Evolutionary conservation across 805 yeast genomes (phyloP).

Genomic region (Lachancea mirantina): DNA sequence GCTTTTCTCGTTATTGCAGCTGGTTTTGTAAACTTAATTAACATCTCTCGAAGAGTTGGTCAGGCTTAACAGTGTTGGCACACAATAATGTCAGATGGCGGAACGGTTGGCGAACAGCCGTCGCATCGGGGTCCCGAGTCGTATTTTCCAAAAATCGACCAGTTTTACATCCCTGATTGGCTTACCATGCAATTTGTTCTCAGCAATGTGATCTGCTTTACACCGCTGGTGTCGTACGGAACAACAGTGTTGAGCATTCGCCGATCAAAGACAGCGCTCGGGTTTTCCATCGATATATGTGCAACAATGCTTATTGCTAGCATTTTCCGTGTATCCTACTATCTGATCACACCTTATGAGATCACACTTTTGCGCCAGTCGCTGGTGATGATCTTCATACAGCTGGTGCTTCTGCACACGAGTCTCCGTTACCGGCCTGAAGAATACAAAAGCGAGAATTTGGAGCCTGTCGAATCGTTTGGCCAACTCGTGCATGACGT

Average conservation of each 20-base stretch:
- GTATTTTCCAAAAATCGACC: conserved; percentile 34
- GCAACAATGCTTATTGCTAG: conserved; percentile 83
- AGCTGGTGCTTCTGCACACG: conserved; percentile 52
- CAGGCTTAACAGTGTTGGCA: too few relatives aligned
- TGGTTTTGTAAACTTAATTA: too few relatives aligned
- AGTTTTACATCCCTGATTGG: conserved; percentile 44
- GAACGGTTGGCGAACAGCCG: too few relatives aligned
- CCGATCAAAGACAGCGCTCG: conserved; percentile 56
- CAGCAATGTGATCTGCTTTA: conserved; percentile 62
- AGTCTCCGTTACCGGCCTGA: conserved; percentile 53
- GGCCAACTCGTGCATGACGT: conserved; percentile 26
- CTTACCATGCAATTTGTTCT: conserved; percentile 48
- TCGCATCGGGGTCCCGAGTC: conserved; percentile 11
- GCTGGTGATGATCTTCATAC: conserved; percentile 77
- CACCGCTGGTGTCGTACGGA: conserved; percentile 85
- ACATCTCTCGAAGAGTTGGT: too few relatives aligned
- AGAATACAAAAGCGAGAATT: conserved; percentile 34
- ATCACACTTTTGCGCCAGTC: conserved; percentile 72
- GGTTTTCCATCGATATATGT: conserved; percentile 88
- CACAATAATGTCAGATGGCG: too few relatives aligned
- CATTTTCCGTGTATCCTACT: conserved; percentile 66
- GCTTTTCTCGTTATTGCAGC: too few relatives aligned
- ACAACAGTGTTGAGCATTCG: conserved; percentile 69
- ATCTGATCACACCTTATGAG: conserved; percentile 74
- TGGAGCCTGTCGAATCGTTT: conserved; percentile 32